Evolutionary conservation across 805 yeast genomes (phyloP), one percentile per base, ranked within the genome.

Genomic region (Zygosaccharomyces gambellarensis): DNA sequence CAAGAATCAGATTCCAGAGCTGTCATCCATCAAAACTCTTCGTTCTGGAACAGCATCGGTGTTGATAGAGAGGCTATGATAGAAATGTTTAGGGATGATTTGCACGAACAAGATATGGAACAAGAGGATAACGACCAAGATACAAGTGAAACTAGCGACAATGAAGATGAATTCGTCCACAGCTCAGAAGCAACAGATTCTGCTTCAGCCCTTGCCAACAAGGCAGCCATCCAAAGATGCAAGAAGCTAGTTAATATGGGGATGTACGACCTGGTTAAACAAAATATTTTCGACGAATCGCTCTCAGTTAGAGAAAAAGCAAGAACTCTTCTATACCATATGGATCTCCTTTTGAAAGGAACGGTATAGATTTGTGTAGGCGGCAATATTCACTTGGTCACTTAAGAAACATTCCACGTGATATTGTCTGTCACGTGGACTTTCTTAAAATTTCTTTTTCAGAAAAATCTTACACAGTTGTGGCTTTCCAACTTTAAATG

Each of bases 241-340:
- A 54, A 57, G 42, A 64, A 59, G 48, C 53, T 66, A 10, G 62
- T 57, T 8, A 51, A 51, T 10, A 46, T 63, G 43, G 69, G 69
- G 4, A 47, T 66, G 21, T 56, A 60, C 45, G 64, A 63, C 21
- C 49, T 63, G 3, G 63, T 66, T 5, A 59, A 62, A 50, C 49
- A 57, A 14, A 65, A 63, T 23, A 54, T 60, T 1, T 56, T 58
- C 17, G 66, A 61, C 36, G 61, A 57, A 17, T 52, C 64, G 6
- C 49, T 64, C 11, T 51, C 60, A 32, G 67, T 64, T 3, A 57
- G 64, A 46, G 69, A 66, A 38, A 64, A 65, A 47, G 66, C 70
- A 8, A 59, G 63, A 44, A 60, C 63, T 3, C 52, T 66, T 21
- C 50, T 62, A 14, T 62, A 58, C 50, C 66, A 63, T 36, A 64